phyloP scores from a whole-genome alignment of 129 eudicot genomes.

The Artemisia argyi region DNA sequence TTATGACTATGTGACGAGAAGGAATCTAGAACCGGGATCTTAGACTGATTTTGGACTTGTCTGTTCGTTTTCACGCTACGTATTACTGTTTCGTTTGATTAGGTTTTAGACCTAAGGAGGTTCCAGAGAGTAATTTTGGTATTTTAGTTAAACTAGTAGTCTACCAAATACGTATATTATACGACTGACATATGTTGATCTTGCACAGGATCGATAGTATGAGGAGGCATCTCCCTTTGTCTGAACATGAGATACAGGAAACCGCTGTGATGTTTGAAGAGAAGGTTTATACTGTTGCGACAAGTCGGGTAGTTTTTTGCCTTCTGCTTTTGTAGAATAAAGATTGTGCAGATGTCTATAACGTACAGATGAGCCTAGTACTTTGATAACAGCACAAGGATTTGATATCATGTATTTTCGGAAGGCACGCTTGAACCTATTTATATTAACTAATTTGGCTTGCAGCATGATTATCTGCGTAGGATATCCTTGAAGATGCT shows the following conservation, averaged over 20 bases:
- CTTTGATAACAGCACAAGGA: neutral
- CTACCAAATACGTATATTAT: neutral
- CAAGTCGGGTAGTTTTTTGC: conserved; percentile 53
- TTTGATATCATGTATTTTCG: conserved; percentile 4
- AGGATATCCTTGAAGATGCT: conserved; percentile 78
- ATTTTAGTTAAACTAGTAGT: too few species aligned
- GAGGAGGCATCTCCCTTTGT: conserved; percentile 74
- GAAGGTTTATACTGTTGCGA: conserved; percentile 63
- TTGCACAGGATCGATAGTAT: conserved; percentile 60
- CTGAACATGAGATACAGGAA: conserved; percentile 71
- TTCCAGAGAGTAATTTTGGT: too few species aligned
- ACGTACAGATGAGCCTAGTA: neutral
- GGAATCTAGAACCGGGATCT: too few species aligned
- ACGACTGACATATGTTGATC: conserved; percentile 15
- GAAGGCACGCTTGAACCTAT: conserved; percentile 8
- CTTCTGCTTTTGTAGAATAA: neutral
- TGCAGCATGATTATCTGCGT: conserved; percentile 81
- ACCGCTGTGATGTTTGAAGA: conserved; percentile 77
- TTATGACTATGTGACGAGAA: too few species aligned
- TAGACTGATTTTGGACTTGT: too few species aligned
- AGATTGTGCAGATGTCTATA: neutral
- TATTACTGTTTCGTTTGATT: too few species aligned
- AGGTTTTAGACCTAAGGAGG: too few species aligned
- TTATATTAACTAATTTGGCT: conserved; percentile 4
- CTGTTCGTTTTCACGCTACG: too few species aligned